Base-by-base conservation (phyloP, 75 land plant genomes). In the Cunninghamia lanceolata region DNA sequence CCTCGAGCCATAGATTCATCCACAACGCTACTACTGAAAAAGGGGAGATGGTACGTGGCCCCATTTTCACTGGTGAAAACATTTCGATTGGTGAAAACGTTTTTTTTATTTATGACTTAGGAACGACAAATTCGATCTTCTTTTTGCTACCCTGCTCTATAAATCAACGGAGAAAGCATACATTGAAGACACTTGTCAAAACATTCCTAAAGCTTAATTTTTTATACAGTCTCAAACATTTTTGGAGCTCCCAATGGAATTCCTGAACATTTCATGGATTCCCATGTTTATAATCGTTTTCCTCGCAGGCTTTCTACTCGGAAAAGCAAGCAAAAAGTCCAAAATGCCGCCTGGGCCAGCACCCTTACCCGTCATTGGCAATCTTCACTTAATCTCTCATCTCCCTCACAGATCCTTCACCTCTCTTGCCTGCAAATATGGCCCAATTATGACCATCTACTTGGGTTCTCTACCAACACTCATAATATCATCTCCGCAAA, bases 361-460 rank as follows among this genome's bases (percentile, higher is more conserved):
- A 19, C 43, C 43, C 2, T 70, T 54, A 35, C 85, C 78, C 38
- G 39, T 84, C 39, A n/a, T 84, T 28, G 78, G 85, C 35, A 39
- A 54, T 17, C 32, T 84, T 19, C 85, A 54, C 16, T 2, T 38
- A 21, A 4, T 84, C 40, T 78, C 74, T 15, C 6, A 8, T 15
- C 75, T 38, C 19, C 85, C 75, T 13, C 83, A 84, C 85, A 30
- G 30, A 68, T 16, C 45, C 25, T 39, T 84, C 2, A 5, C 8
- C 16, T 30, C 15, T 54, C 85, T 84, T 28, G 15, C 85, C 8
- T 16, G 1, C 0, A 84, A 34, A 28, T 56, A 84, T 25, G 85
- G 85, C 28, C 75, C 68, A 19, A 30, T 84, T 14, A 84, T 84
- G 78, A 32, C 68, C 28, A 19, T 84, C 34, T 16, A n/a, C 43